Evolutionary conservation across 768 basidiomycete species (phyloP).

Genomic region (Auricularia heimuer): DNA sequence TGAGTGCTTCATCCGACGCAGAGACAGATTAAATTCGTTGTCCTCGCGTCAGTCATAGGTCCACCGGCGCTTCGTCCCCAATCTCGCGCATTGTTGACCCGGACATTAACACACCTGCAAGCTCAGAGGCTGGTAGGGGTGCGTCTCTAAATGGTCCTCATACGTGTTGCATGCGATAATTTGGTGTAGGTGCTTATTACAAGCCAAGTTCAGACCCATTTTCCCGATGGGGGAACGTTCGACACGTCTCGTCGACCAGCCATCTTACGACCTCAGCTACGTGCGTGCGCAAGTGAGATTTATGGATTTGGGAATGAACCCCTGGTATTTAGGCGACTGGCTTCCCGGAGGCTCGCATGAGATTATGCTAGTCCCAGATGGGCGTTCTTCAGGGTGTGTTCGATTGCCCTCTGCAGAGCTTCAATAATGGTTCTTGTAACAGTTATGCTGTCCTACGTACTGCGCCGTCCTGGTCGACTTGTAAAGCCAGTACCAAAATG

Average conservation of each 20-base stretch:
- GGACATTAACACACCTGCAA: neutral
- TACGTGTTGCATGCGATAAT: neutral
- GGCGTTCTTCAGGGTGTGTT: neutral
- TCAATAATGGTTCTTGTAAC: neutral
- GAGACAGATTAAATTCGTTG: neutral
- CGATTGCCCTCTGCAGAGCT: neutral
- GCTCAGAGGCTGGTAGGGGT: neutral
- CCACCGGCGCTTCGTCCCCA: neutral
- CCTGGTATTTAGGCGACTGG: neutral
- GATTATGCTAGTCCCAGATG: neutral
- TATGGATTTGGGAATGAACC: no score
- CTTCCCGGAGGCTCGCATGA: neutral
- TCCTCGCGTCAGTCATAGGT: neutral
- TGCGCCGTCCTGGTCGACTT: no score
- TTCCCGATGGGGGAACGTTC: neutral
- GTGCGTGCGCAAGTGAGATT: neutral
- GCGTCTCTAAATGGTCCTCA: neutral
- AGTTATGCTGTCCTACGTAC: neutral
- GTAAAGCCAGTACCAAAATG: neutral
- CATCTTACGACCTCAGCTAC: neutral
- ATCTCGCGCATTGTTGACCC: neutral
- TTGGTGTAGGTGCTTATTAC: neutral
- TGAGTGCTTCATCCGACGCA: neutral
- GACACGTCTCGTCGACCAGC: neutral
- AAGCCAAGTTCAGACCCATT: neutral